phyloP scores from a whole-genome alignment of 1,284 basidiomycete species.

The Ceratobasidium papillatum region DNA sequence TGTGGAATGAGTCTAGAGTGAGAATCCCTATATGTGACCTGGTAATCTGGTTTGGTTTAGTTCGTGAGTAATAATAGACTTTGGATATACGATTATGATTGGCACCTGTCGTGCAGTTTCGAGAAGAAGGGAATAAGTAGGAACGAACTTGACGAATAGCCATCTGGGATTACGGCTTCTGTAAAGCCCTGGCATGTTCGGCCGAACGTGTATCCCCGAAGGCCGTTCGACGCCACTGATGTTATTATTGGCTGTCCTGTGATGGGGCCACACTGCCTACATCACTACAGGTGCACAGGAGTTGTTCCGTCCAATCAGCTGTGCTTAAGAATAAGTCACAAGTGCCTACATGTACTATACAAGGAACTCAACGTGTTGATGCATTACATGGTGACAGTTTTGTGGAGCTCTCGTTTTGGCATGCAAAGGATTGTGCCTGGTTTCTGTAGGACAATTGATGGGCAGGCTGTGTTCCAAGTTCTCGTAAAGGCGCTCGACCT shows the following conservation, averaged over 20 bases:
- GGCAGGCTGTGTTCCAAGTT: background rate
- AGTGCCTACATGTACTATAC: too few relatives aligned
- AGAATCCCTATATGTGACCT: background rate
- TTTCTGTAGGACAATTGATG: background rate
- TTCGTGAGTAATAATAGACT: constrained; percentile 13
- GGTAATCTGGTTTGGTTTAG: background rate
- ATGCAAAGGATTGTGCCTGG: background rate
- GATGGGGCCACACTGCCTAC: too few relatives aligned
- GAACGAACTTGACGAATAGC: too few relatives aligned
- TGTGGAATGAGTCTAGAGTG: background rate
- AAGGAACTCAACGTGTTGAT: background rate
- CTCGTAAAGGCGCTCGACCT: background rate
- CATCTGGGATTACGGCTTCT: too few relatives aligned
- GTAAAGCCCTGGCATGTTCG: background rate
- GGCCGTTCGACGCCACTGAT: background rate
- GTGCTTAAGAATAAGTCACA: too few relatives aligned
- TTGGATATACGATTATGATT: background rate
- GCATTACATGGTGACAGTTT: background rate
- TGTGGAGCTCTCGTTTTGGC: too few relatives aligned
- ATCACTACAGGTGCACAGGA: too few relatives aligned
- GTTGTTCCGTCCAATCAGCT: too few relatives aligned
- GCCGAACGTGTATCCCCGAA: background rate
- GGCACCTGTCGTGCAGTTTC: background rate
- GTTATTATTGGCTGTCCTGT: background rate
- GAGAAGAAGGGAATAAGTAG: background rate